Evolutionary conservation across 345 rosid genomes (phyloP).

Genomic region (Erysimum cheiranthoides): DNA sequence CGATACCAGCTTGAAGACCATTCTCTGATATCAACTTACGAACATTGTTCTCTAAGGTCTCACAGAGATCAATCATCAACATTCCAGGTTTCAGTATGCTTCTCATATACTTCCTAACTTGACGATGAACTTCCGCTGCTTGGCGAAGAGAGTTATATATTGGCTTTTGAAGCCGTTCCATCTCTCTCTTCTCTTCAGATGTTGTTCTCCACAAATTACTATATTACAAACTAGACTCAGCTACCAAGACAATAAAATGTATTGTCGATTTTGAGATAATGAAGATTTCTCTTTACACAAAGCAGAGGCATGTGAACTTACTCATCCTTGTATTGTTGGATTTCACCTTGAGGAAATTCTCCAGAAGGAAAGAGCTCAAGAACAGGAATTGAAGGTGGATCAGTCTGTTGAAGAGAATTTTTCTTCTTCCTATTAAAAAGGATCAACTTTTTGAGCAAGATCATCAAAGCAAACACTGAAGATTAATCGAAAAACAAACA

Average conservation of each 20-base stretch:
- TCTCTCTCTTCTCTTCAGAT: conserved; percentile 89
- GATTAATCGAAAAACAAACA: background rate
- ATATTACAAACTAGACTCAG: conserved; percentile 1
- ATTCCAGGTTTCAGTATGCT: conserved; percentile 80
- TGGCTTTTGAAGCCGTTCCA: conserved; percentile 79
- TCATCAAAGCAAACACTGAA: background rate
- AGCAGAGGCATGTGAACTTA: conserved; percentile 48
- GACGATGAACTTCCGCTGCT: conserved; percentile 96
- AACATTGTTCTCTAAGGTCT: conserved; percentile 81
- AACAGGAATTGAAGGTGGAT: conserved; percentile 84
- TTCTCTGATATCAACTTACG: conserved; percentile 86
- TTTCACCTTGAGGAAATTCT: conserved; percentile 92
- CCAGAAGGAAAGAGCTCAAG: conserved; percentile 82
- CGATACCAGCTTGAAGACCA: conserved; percentile 93
- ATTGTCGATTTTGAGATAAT: background rate
- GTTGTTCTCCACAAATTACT: conserved; percentile 90
- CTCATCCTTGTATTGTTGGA: conserved; percentile 90
- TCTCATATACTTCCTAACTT: conserved; percentile 76
- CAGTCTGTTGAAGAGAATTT: conserved; percentile 68
- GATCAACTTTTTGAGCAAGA: conserved; percentile 14
- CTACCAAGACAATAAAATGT: background rate
- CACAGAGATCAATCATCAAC: conserved; percentile 85
- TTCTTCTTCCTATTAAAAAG: conserved; percentile 69
- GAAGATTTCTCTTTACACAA: background rate
- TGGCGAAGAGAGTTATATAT: conserved; percentile 80